phyloP scores from a whole-genome alignment of 371 early-diverging fungal genomes.

The Nematocida parisii region DNA sequence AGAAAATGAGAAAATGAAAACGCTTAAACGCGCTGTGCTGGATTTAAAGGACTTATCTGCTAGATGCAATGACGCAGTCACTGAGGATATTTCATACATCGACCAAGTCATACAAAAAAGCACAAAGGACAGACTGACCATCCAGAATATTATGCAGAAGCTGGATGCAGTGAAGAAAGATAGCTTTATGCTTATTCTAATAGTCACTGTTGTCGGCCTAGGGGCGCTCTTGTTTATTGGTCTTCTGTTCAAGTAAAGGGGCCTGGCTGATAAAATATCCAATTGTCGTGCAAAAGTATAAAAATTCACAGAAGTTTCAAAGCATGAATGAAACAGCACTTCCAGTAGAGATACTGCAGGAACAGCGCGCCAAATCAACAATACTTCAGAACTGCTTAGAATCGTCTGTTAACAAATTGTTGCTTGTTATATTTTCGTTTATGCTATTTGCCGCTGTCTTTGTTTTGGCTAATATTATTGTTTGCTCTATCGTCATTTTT shows the following conservation, averaged over 20 bases:
- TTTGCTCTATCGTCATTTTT: background rate
- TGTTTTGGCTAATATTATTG: constrained; percentile 6
- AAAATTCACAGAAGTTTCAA: background rate
- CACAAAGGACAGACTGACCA: background rate
- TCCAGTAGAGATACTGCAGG: constrained; percentile 18
- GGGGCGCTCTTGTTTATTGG: constrained; percentile 28
- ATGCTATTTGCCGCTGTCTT: constrained; percentile 13
- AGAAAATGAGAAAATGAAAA: constrained; percentile 30
- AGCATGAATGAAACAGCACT: constrained; percentile 2
- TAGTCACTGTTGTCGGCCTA: background rate
- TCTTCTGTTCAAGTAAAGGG: constrained; percentile 19
- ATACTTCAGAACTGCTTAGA: constrained; percentile 2
- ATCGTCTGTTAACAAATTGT: background rate
- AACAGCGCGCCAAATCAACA: constrained; percentile 8
- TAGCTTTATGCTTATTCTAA: constrained; percentile 24
- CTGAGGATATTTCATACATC: constrained; percentile 17
- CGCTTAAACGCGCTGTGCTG: constrained; percentile 6
- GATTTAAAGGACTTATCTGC: constrained; percentile 12
- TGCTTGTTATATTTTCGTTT: background rate
- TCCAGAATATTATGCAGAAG: constrained; percentile 22
- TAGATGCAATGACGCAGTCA: background rate
- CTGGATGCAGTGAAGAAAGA: constrained; percentile 9
- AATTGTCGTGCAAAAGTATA: background rate
- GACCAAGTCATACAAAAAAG: constrained; percentile 18
- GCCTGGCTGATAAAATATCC: background rate